Evolutionary conservation across 768 basidiomycete species (phyloP).

Genomic region (Suillus tomentosus): DNA sequence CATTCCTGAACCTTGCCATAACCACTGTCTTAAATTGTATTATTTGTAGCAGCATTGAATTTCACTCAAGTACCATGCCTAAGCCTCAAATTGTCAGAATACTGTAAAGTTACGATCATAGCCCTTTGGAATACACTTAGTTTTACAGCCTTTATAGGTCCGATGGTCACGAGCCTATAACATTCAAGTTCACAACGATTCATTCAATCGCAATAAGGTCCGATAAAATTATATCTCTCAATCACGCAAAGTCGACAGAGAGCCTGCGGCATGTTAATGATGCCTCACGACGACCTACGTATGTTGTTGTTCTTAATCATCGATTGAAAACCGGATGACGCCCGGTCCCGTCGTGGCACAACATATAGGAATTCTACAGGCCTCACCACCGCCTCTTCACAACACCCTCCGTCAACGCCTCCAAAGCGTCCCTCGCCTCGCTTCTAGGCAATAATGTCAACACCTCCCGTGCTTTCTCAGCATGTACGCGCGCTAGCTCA

Average conservation of each 20-base stretch:
- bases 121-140: too few species aligned
- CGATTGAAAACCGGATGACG: not conserved
- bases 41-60: too few species aligned
- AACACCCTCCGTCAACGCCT: conserved; percentile 68
- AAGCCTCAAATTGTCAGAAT: too few species aligned
- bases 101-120: too few species aligned
- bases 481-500: conserved; percentile 73
- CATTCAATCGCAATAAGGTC: not conserved
- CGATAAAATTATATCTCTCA: not conserved
- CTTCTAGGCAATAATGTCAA: conserved; percentile 76
- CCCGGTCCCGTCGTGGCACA: not conserved
- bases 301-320: not conserved
- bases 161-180: too few species aligned
- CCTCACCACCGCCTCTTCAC: conserved; percentile 56
- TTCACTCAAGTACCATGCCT: too few species aligned
- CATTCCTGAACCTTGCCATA: too few species aligned
- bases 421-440: conserved; percentile 76
- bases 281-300: not conserved
- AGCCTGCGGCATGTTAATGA: not conserved
- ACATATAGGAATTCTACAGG: not conserved
- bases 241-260: not conserved
- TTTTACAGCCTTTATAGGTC: too few species aligned
- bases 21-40: too few species aligned
- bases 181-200: not conserved
- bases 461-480: conserved; percentile 72